A percentile compares a stretch with the other conserved stretches of the same genome.
Evolutionary conservation across 2,329 filamentous ascomycete genomes (phyloP).

Genomic region (Ophiostoma pallidulum): DNA sequence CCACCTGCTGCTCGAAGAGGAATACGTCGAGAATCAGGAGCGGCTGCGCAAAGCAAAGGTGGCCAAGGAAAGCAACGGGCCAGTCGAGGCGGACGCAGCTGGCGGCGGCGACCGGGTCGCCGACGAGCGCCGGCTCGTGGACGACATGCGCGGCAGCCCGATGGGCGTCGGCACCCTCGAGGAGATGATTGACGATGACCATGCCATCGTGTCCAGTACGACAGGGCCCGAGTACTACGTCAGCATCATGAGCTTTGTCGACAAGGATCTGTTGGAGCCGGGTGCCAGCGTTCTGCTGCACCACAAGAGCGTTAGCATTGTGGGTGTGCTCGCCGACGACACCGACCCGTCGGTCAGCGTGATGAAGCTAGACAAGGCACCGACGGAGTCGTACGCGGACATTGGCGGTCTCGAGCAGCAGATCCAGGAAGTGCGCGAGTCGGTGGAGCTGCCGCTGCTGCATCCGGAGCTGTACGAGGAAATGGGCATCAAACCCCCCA

Average conservation of each 20-base stretch:
- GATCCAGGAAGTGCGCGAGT: conserved; percentile 96
- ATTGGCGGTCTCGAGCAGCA: conserved; percentile 93
- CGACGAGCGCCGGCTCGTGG: conserved; percentile 87
- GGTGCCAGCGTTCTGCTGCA: conserved; percentile 92
- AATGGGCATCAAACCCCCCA: conserved; percentile 99
- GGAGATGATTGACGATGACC: conserved; percentile 98
- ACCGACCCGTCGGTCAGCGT: conserved; percentile 91
- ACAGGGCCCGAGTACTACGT: conserved; percentile 98
- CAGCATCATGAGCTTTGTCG: conserved; percentile 99
- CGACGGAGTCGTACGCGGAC: conserved; percentile 95
- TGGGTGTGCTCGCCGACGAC: conserved; percentile 93
- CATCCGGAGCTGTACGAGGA: conserved; percentile 98
- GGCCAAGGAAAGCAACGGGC: conserved; percentile 58
- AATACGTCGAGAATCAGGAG: conserved; percentile 99
- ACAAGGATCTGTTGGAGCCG: conserved; percentile 95
- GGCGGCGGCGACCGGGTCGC: conserved; percentile 67
- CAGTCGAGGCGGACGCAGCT: conserved; percentile 47
- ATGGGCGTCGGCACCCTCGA: conserved; percentile 98
- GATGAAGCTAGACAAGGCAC: conserved; percentile 99
- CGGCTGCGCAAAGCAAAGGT: conserved; percentile 86
- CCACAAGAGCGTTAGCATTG: conserved; percentile 96
- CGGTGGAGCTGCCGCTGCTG: conserved; percentile 86
- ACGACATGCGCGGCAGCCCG: conserved; percentile 96
- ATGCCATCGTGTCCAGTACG: conserved; percentile 95
- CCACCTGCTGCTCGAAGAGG: conserved; percentile 90